Evolutionary conservation across 225 moss, liverwort and hornwort species (phyloP).

Genomic region (Polytrichum commune): DNA sequence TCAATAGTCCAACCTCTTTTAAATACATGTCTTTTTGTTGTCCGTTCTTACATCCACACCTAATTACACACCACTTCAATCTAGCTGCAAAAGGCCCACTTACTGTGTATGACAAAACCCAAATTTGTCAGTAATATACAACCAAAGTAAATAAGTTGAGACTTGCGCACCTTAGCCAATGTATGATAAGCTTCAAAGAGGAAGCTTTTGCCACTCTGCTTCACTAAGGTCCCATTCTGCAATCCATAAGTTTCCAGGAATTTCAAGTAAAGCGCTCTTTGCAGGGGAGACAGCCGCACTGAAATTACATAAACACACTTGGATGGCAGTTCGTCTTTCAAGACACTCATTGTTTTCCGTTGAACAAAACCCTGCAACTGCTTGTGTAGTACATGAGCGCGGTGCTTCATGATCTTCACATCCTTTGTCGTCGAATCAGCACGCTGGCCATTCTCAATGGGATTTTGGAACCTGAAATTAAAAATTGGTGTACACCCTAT

Average conservation of each 20-base stretch:
- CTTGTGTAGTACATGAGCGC: conserved; percentile 75
- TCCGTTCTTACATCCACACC: no score
- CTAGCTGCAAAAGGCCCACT: no score
- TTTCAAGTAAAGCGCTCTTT: conserved; percentile 69
- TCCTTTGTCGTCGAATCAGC: conserved; percentile 76
- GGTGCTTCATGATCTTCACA: conserved; percentile 86
- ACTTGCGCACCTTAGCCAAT: conserved; percentile 54
- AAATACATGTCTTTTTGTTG: no score
- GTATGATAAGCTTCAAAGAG: conserved; percentile 89
- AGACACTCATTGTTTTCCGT: conserved; percentile 71
- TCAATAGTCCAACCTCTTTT: no score
- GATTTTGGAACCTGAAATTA: conserved; percentile 71
- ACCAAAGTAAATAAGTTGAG: neutral
- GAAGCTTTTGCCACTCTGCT: conserved; percentile 31
- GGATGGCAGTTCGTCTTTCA: conserved; percentile 90
- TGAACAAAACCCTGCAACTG: conserved; percentile 91
- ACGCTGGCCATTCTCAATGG: conserved; percentile 94
- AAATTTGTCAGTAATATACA: no score
- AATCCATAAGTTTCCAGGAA: conserved; percentile 71
- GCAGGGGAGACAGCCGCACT: conserved; percentile 76
- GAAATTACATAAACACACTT: conserved; percentile 94
- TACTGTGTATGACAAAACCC: no score
- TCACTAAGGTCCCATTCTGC: conserved; percentile 32
- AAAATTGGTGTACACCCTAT: no score
- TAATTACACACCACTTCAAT: no score